Evolutionary conservation across 2,329 filamentous ascomycete species (phyloP).

Genomic region (Pyrenochaeta sp.): DNA sequence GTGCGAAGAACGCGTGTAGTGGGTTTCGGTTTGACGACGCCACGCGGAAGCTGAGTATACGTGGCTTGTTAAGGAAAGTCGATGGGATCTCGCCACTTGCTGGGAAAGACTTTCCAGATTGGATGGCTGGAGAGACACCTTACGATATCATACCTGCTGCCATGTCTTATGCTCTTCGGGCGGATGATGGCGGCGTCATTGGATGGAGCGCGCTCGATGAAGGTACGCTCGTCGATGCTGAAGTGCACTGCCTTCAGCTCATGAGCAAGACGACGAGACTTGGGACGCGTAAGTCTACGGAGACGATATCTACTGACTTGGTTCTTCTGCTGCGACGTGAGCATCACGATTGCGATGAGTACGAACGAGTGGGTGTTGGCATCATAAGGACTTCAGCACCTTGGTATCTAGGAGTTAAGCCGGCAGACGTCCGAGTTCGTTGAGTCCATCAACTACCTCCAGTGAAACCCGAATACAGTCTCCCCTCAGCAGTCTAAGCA

Average conservation of each 20-base stretch:
- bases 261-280: conserved; percentile 8
- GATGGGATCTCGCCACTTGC: conserved; percentile 1
- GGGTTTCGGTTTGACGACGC: conserved; percentile 19
- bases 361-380: conserved; percentile 23
- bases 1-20: conserved; percentile 24
- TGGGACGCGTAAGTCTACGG: background rate
- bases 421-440: background rate
- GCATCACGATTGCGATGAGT: conserved; percentile 2
- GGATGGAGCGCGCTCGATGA: conserved; percentile 27
- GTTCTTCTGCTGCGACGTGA: conserved; percentile 15
- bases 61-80: conserved; percentile 8
- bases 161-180: conserved; percentile 10
- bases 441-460: background rate
- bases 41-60: conserved; percentile 13
- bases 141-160: background rate
- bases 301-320: conserved; percentile 15
- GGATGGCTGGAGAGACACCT: background rate
- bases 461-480: background rate
- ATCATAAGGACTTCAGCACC: conserved; percentile 6
- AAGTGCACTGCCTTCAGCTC: conserved; percentile 18
- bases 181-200: conserved; percentile 7
- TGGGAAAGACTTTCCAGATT: background rate
- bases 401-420: conserved; percentile 4
- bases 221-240: background rate
- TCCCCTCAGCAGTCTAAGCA: background rate